A percentile compares a stretch with the other conserved stretches of the same genome.
phyloP scores from a whole-genome alignment of 768 basidiomycete genomes.

The Rhodosporidiobolus odoratus region DNA sequence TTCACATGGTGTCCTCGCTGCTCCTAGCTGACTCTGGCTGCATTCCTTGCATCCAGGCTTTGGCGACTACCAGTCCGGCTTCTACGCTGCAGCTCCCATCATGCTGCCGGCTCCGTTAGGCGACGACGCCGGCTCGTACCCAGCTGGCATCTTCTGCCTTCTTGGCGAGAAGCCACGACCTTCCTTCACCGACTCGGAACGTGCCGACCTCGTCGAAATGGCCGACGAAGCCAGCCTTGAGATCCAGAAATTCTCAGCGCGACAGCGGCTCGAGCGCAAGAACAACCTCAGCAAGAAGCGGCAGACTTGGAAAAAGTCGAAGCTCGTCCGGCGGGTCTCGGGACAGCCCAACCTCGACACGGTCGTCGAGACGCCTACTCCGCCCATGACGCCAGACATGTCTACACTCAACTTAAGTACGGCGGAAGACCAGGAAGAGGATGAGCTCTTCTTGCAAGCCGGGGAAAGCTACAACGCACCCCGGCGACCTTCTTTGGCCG shows the following conservation, averaged over 20 bases:
- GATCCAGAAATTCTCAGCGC: constrained; percentile 14
- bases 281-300: constrained; percentile 5
- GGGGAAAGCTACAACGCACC: background rate
- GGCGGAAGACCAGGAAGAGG: background rate
- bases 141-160: constrained; percentile 31
- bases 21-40: background rate
- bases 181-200: constrained; percentile 14
- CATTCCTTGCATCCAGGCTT: constrained; percentile 8
- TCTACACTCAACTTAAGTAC: background rate
- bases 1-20: too few relatives aligned
- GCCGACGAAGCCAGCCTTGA: constrained; percentile 24
- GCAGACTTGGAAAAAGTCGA: constrained; percentile 14
- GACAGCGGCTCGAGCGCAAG: constrained; percentile 1
- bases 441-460: background rate
- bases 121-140: constrained; percentile 12
- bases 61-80: constrained; percentile 14
- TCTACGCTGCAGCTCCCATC: constrained; percentile 36
- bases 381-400: constrained; percentile 23
- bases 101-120: constrained; percentile 26
- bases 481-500: constrained; percentile 19
- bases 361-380: constrained; percentile 26
- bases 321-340: constrained; percentile 9
- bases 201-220: constrained; percentile 13
- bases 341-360: constrained; percentile 18
- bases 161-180: constrained; percentile 22